Evolutionary conservation across 257 asterid genomes (phyloP), one percentile per base, ranked within the genome.

Genomic region (Penstemon eatonii): DNA sequence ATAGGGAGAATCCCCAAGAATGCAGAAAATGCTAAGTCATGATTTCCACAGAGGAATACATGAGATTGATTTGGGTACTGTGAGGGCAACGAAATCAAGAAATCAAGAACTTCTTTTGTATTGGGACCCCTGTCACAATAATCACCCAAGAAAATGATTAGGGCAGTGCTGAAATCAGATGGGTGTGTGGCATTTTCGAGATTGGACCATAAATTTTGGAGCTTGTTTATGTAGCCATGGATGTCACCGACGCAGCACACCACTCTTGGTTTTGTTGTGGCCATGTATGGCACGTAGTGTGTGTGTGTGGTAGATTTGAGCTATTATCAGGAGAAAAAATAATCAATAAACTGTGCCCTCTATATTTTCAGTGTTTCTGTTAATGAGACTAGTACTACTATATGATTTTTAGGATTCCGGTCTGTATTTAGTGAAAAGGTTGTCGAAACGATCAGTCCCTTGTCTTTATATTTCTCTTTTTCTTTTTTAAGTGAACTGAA

Each of bases 111-210:
- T 72, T 79, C 39, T 40, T 66, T 66, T 4, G 96, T 87, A 43
- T 85, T 65, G 3, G 91, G 88, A 0, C 98, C 98, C 57, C 98
- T 80, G 53, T 93, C 98, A 70, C 98, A 90, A 6, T 90, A 93
- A 84, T 93, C 96, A 19, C 99, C 99, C 81, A 93, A 68, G 91
- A 93, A 93, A 68, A 93, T 81, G 36, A 90, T 25, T 3, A 76
- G 86, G 44, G 98, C 95, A 3, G 95, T 60, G 39, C 76, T 66
- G 78, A 93, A 93, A 79, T 87, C 95, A 19, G 89, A 73, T 19
- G 89, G 81, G 80, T 51, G 77, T 0, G 84, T n/a, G 10, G 80
- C 41, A 68, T 64, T 71, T 79, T 88, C 94, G 19, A 93, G 96
- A 73, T 93, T 93, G 37, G 85, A 77, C 97, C 98, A 93, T 6